phyloP scores from a whole-genome alignment of 768 basidiomycete species.

The Pleurotus giganteus region DNA sequence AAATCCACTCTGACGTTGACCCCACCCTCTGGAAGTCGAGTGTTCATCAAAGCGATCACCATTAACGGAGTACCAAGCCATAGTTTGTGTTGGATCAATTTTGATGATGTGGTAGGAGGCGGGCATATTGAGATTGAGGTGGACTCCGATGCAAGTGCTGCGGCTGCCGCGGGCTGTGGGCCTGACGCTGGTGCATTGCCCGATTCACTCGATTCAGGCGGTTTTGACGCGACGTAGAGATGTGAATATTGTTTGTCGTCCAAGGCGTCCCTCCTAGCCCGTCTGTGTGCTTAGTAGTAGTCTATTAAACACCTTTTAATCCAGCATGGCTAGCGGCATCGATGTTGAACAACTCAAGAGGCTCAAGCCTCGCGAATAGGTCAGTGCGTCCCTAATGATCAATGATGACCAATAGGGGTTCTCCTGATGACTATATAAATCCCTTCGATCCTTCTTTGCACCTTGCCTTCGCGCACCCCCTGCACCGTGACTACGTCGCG shows the following conservation, averaged over 20 bases:
- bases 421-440: too few species aligned
- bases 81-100: constrained; percentile 44
- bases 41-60: constrained; percentile 43
- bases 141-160: constrained; percentile 34
- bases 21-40: constrained; percentile 36
- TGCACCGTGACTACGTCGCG: too few species aligned
- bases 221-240: constrained; percentile 24
- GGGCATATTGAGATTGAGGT: constrained; percentile 44
- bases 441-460: too few species aligned
- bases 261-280: too few species aligned
- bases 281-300: too few species aligned
- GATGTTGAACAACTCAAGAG: too few species aligned
- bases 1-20: constrained; percentile 27
- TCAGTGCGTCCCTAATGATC: too few species aligned
- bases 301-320: too few species aligned
- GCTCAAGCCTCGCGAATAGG: too few species aligned
- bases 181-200: constrained; percentile 28
- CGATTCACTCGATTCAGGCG: constrained; percentile 38
- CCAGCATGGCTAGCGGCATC: too few species aligned
- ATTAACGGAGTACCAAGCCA: constrained; percentile 36
- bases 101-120: constrained; percentile 41
- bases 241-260: not conserved
- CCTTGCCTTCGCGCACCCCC: too few species aligned
- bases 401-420: too few species aligned
- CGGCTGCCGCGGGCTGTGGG: constrained; percentile 38